phyloP scores from a whole-genome alignment of 2,329 filamentous ascomycete species.

The Aspergillus tubingensis region DNA sequence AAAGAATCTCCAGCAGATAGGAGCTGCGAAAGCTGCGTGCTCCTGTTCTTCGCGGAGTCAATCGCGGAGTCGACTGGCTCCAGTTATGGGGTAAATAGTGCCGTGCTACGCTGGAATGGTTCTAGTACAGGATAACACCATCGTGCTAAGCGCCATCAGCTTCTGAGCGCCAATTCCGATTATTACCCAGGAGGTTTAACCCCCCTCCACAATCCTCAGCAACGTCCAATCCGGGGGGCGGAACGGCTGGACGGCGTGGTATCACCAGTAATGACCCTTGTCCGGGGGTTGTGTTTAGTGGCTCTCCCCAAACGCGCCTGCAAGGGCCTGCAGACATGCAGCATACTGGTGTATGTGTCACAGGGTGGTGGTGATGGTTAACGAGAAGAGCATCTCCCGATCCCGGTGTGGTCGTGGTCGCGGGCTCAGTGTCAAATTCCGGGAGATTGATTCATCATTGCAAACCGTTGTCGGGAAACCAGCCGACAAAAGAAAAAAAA shows the following conservation, averaged over 20 bases:
- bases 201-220: neutral
- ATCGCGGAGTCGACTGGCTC: neutral
- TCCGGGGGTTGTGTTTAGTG: neutral
- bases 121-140: neutral
- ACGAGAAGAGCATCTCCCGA: neutral
- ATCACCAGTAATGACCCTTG: slow-evolving; percentile 11
- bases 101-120: neutral
- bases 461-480: neutral
- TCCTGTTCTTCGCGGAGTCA: neutral
- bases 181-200: neutral
- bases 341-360: slow-evolving; percentile 15
- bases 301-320: slow-evolving; percentile 11
- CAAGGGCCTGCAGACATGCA: slow-evolving; percentile 19
- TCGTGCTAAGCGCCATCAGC: neutral
- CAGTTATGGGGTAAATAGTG: neutral
- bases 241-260: slow-evolving; percentile 7
- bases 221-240: slow-evolving; percentile 11
- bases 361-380: neutral
- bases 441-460: neutral
- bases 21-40: neutral
- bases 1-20: neutral
- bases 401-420: neutral
- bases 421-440: neutral
- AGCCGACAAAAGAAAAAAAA: slow-evolving; percentile 6
- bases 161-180: neutral